Evolutionary conservation across 805 yeast species (phyloP), one percentile per base, ranked within the genome.

Genomic region (Pichia occidentalis): DNA sequence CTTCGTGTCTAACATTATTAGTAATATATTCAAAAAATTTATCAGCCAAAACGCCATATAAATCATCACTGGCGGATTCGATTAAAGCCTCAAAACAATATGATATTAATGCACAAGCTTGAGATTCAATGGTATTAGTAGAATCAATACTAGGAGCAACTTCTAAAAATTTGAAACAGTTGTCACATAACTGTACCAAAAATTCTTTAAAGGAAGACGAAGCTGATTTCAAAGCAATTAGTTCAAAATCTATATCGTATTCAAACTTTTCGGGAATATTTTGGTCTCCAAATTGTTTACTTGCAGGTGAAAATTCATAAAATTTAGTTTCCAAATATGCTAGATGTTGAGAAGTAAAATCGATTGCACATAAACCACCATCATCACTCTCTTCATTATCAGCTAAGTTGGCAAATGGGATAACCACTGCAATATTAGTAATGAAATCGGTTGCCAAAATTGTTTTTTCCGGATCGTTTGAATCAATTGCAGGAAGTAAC

Each of bases 381-480:
- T 68, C 75, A 9, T 66, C 67, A 0, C 43, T 32, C 3, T 68
- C 74, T 26, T 40, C n/a, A n/a, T n/a, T n/a, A 8, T 61, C 62
- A 8, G 72, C 69, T 9, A 84, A 51, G 49, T 82, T 85, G 21
- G 65, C 63, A 44, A 87, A 67, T 1, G 96, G 96, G 3, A 83
- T 73, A 39, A 78, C 80, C 6, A 81, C 66, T 1, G 86, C 79
- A 18, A 80, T 72, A 0, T 85, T 67, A 9, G 85, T 80, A 39
- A 92, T 70, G 14, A 83, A 70, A 41, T 78, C 73, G 28, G 88
- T 60, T 0, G 95, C 72, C 36, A 75, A 70, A 12, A 77, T 67
- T 0, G 95, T 80, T 53, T 88, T 75, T 11, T 67, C 68, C 34
- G 86, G 68, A 57, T 92, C 98, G 54, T 88, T 92, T 1, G 88